phyloP scores from a whole-genome alignment of 1,284 basidiomycete species.

The Athelia sp. region DNA sequence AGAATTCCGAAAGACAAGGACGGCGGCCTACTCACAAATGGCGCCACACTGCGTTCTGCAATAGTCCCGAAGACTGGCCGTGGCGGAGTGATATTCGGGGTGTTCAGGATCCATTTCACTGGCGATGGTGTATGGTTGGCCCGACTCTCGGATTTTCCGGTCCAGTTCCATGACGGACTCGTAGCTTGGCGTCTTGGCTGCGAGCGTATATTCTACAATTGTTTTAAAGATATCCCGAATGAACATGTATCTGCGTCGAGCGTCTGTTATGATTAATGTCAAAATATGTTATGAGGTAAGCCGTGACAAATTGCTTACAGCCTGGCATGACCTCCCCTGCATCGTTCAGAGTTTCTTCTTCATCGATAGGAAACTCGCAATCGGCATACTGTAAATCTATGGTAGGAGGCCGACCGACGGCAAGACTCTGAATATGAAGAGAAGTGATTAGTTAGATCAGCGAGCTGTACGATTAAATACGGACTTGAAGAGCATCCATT shows the following conservation, averaged over 20 bases:
- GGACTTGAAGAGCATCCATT: constrained; percentile 1
- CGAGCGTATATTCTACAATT: constrained; percentile 6
- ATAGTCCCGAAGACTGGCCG: neutral
- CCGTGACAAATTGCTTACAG: neutral
- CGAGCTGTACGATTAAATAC: neutral
- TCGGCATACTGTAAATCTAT: neutral
- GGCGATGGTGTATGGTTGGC: neutral
- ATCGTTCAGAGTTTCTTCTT: neutral
- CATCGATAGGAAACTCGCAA: neutral
- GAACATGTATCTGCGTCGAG: neutral
- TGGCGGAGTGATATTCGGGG: neutral
- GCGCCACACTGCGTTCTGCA: neutral
- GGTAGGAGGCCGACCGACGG: neutral
- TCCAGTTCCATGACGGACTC: constrained; percentile 9
- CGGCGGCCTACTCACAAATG: neutral
- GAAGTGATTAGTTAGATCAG: neutral
- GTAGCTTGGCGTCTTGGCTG: constrained; percentile 6
- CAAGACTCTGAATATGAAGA: neutral
- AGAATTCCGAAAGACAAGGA: too few relatives aligned
- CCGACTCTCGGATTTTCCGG: constrained; percentile 6
- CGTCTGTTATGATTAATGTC: neutral
- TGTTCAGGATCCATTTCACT: neutral
- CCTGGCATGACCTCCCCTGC: neutral
- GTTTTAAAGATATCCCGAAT: neutral
- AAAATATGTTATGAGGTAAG: too few relatives aligned